Evolutionary conservation across 192 early-diverging fungal species (phyloP).

Genomic region (Cladochytrium replicatum): DNA sequence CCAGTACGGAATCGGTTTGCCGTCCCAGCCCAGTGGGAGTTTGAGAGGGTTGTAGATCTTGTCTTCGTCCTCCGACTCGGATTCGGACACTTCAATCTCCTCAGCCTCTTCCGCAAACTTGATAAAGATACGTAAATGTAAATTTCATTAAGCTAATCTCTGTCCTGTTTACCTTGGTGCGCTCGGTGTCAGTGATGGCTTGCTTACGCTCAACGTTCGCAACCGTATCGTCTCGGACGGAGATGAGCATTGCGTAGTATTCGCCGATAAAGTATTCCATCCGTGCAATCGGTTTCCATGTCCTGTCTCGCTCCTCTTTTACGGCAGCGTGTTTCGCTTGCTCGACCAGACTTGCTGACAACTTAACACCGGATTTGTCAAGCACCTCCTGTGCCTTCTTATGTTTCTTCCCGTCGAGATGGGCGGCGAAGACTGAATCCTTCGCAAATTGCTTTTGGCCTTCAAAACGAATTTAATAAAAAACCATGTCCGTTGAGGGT

Average conservation of each 20-base stretch:
- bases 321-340: neutral
- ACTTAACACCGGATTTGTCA: too few species aligned
- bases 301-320: slow-evolving; percentile 16
- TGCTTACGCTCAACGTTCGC: slow-evolving; percentile 87
- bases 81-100: slow-evolving; percentile 44
- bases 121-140: too few species aligned
- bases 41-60: slow-evolving; percentile 96
- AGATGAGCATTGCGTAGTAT: slow-evolving; percentile 26
- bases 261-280: slow-evolving; percentile 48
- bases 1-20: slow-evolving; percentile 99
- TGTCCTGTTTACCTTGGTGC: slow-evolving; percentile 46
- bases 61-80: slow-evolving; percentile 67
- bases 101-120: too few species aligned
- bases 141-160: neutral
- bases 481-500: neutral
- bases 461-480: slow-evolving; percentile 9
- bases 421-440: slow-evolving; percentile 70
- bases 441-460: slow-evolving; percentile 76
- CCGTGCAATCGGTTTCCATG: slow-evolving; percentile 39
- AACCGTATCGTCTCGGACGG: slow-evolving; percentile 65
- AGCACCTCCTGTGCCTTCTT: slow-evolving; percentile 62
- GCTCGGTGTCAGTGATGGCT: slow-evolving; percentile 78
- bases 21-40: slow-evolving; percentile 92
- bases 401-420: slow-evolving; percentile 87
- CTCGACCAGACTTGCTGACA: slow-evolving; percentile 7